Percentiles rank a stretch among this genome's conserved stretches.
Conservation (phyloP, 2,329 filamentous ascomycete genomes). For the Thyridium curvatum region DNA sequence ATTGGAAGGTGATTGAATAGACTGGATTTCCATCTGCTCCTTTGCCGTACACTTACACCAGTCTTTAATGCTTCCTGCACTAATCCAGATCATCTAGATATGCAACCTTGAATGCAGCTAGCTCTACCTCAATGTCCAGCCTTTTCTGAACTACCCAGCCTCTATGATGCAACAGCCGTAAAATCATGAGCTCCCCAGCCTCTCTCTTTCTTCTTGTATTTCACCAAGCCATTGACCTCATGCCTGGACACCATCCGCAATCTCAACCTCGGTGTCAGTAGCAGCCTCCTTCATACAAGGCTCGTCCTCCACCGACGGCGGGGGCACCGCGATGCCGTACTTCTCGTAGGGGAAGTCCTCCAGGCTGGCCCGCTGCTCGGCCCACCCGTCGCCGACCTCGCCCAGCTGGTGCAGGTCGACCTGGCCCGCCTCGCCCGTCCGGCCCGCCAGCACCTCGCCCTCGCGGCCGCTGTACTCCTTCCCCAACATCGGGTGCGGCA, state of each 20-base stretch:
- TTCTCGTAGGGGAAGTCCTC: conserved; percentile 51
- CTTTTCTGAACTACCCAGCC: too few relatives aligned
- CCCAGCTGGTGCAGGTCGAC: conserved; percentile 51
- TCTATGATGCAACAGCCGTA: too few relatives aligned
- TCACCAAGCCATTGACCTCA: too few relatives aligned
- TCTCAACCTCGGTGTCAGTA: conserved; percentile 9
- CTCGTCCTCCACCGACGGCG: conserved; percentile 34
- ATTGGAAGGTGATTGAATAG: too few relatives aligned
- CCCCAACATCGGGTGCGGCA: conserved; percentile 73
- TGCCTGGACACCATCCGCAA: conserved; percentile 11
- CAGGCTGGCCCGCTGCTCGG: conserved; percentile 44
- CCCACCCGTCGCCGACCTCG: conserved; percentile 55
- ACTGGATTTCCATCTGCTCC: too few relatives aligned
- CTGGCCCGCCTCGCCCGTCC: conserved; percentile 60
- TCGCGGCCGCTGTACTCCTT: conserved; percentile 72
- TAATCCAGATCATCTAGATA: too few relatives aligned
- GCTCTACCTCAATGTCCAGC: too few relatives aligned
- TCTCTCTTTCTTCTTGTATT: background rate
- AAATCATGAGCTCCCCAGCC: too few relatives aligned
- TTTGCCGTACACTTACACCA: too few relatives aligned
- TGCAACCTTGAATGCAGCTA: too few relatives aligned
- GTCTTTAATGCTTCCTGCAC: too few relatives aligned
- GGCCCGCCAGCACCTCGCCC: conserved; percentile 74
- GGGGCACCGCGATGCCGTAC: conserved; percentile 50
- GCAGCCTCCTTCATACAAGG: conserved; percentile 32